phyloP scores from a whole-genome alignment of 169 alveolate species.

The Toxoplasma gondii region DNA sequence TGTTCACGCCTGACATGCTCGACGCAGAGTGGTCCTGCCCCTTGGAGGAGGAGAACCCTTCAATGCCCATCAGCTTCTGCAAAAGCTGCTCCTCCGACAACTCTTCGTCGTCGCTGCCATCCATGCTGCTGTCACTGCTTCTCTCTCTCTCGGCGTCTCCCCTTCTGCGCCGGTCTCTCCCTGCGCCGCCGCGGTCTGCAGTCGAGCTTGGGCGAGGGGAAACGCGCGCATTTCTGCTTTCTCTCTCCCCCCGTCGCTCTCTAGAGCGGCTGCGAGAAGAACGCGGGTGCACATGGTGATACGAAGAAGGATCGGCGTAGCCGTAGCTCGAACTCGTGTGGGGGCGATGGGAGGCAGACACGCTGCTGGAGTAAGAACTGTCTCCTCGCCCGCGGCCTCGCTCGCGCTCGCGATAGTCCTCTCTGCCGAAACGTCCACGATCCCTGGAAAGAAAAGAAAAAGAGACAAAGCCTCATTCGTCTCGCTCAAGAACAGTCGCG shows the following conservation, averaged over 20 bases:
- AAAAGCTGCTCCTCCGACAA: slow-evolving; percentile 78
- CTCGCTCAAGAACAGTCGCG: no score
- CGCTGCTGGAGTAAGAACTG: background rate
- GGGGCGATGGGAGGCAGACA: background rate
- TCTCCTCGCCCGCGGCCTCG: background rate
- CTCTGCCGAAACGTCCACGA: background rate
- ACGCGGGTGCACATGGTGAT: background rate
- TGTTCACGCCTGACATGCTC: slow-evolving; percentile 84
- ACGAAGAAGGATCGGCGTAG: background rate
- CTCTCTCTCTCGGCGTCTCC: background rate
- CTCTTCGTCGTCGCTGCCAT: slow-evolving; percentile 30
- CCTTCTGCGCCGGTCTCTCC: background rate
- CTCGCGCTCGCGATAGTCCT: background rate
- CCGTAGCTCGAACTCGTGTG: background rate
- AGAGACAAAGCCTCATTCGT: background rate
- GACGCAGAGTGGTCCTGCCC: slow-evolving; percentile 83
- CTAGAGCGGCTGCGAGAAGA: background rate
- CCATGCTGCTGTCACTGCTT: background rate
- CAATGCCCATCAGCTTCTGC: slow-evolving; percentile 83
- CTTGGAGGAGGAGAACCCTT: slow-evolving; percentile 80
- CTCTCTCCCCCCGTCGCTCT: background rate
- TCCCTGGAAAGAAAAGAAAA: background rate
- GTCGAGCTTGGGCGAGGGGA: background rate
- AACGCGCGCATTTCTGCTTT: background rate
- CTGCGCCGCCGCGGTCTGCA: background rate